Percentiles rank a stretch among this genome's conserved stretches.
phyloP scores from a whole-genome alignment of 495 filamentous ascomycete species.

The Umbilicaria muhlenbergii region DNA sequence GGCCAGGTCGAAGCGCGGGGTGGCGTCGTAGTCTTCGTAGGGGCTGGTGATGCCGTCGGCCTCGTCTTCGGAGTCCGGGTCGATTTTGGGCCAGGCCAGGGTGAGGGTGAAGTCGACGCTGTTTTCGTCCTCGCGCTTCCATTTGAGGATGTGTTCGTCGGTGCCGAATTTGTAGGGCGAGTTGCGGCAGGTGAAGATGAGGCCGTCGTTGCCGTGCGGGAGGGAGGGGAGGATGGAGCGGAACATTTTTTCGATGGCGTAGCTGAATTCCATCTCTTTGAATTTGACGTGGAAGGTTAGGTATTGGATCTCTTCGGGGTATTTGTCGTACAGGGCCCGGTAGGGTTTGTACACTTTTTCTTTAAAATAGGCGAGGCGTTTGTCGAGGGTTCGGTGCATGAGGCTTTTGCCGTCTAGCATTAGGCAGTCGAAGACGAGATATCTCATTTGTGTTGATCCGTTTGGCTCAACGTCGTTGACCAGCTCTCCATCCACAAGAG shows the following conservation, averaged over 20 bases:
- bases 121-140: slow-evolving; percentile 89
- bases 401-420: slow-evolving; percentile 60
- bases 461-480: slow-evolving; percentile 57
- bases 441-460: slow-evolving; percentile 53
- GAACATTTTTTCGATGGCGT: slow-evolving; percentile 87
- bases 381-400: slow-evolving; percentile 69
- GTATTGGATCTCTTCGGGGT: slow-evolving; percentile 49
- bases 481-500: slow-evolving; percentile 83
- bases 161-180: slow-evolving; percentile 79
- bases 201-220: slow-evolving; percentile 83
- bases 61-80: slow-evolving; percentile 51
- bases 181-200: slow-evolving; percentile 87
- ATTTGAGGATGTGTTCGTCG: slow-evolving; percentile 86
- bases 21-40: slow-evolving; percentile 38
- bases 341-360: slow-evolving; percentile 70
- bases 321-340: slow-evolving; percentile 48
- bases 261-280: slow-evolving; percentile 76
- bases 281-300: slow-evolving; percentile 69
- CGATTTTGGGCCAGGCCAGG: slow-evolving; percentile 56
- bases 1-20: slow-evolving; percentile 39
- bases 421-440: slow-evolving; percentile 86
- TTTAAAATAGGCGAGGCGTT: slow-evolving; percentile 74
- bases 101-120: slow-evolving; percentile 77
- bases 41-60: slow-evolving; percentile 13
- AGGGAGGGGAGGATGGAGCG: slow-evolving; percentile 64